Base-by-base conservation (phyloP, 2,329 filamentous ascomycete genomes). In the Dryadomyces quercivorus region DNA sequence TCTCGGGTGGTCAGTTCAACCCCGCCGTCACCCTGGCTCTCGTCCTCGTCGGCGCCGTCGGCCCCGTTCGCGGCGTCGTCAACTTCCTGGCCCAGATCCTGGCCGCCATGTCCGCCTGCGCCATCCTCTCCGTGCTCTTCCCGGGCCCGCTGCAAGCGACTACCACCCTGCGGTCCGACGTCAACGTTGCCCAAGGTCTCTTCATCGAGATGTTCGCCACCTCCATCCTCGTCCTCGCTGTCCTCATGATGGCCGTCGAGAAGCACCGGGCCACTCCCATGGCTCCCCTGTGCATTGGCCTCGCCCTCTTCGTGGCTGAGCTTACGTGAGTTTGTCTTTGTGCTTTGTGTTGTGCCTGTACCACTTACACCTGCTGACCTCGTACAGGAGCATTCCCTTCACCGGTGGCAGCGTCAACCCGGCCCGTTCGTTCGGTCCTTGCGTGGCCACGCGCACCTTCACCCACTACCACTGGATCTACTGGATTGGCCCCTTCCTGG, bases 181-280 rank as follows among this genome's bases (percentile, higher is more conserved):
- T 76, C 4, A 77, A 69, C 56, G 69, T 74, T 10, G 70, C 70
- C 0, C 81, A 80, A 56, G 83, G 82, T 7, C 69, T 86, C 44
- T 84, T 86, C 62, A 75, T 86, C 50, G 83, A 86, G 65, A 76
- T 82, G 69, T 82, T 85, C 61, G 70, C 85, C 42, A 86, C 82
- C 0, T 70, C 79, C 0, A 74, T 84, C 63, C 71, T 86, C 10
- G 75, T 85, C 8, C 71, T 86, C 53, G 77, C 81, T 2, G 78
- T 86, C 34, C 78, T 82, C 65, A 84, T 88, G 77, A 73, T 88
- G 47, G 84, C 84, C 0, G 79, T 81, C 4, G 84, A 88, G 64
- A 88, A 89, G 69, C 84, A 88, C 65, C 81, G 82, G 47, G 80
- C 80, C 2, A 89, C 85, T 0, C 87, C 76, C 63, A 69, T 88